Conservation (phyloP, 139 green algal genomes). For the Tetradesmus lagerheimii region DNA sequence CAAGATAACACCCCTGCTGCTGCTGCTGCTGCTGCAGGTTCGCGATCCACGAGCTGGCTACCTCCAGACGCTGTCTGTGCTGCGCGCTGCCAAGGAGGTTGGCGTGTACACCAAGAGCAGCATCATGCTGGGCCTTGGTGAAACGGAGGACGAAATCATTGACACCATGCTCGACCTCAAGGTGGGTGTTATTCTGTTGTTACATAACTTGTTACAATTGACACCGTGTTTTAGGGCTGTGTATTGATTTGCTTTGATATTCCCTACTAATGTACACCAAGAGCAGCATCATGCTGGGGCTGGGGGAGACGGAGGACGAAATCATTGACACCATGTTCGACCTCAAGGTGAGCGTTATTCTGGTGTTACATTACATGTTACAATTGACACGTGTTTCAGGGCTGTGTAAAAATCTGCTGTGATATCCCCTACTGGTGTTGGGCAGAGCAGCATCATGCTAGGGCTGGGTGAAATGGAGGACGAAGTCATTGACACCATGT, state of each 20-base stretch:
- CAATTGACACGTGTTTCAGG: too few species aligned
- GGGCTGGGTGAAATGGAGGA: conserved; percentile 86
- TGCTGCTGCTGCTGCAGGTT: conserved; percentile 13
- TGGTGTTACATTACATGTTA: too few species aligned
- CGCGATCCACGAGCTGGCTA: conserved; percentile 91
- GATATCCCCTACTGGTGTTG: too few species aligned
- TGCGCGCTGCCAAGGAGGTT: conserved; percentile 82
- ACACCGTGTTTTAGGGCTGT: too few species aligned
- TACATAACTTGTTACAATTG: too few species aligned
- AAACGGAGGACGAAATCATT: conserved; percentile 85
- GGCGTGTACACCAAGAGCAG: conserved; percentile 92
- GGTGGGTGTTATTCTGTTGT: background rate
- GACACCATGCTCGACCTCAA: conserved; percentile 89
- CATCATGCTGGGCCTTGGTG: conserved; percentile 98
- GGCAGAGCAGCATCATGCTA: conserved; percentile 96
- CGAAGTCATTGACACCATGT: conserved; percentile 90
- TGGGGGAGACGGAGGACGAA: conserved; percentile 84
- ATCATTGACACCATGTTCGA: conserved; percentile 87
- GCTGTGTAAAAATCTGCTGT: too few species aligned
- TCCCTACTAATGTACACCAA: conserved; percentile 86
- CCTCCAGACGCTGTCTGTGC: conserved; percentile 87
- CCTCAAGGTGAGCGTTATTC: conserved; percentile 51
- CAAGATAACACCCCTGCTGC: too few species aligned
- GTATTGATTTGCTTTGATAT: too few species aligned
- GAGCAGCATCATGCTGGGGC: conserved; percentile 94